Percentiles rank a stretch among this genome's conserved stretches.
Evolutionary conservation across 2,329 filamentous ascomycete species (phyloP).

Genomic region (Lachnellula suecica): DNA sequence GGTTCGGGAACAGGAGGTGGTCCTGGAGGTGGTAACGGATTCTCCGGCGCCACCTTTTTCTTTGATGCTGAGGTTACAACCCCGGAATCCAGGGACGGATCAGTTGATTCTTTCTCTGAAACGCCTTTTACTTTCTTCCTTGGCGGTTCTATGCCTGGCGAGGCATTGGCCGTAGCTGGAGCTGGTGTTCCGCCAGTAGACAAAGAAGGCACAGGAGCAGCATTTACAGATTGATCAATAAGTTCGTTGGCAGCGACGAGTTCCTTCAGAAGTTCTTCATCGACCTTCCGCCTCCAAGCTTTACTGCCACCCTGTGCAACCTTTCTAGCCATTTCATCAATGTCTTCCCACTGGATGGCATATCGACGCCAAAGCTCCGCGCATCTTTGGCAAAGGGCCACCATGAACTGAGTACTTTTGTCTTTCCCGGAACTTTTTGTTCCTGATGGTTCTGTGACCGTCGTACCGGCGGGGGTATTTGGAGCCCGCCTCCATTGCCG

Average conservation of each 20-base stretch:
- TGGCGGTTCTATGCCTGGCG: conserved; percentile 50
- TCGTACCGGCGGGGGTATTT: conserved; percentile 68
- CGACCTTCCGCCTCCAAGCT: conserved; percentile 83
- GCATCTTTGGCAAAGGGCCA: conserved; percentile 86
- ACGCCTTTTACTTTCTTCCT: conserved; percentile 63
- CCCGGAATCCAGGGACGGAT: conserved; percentile 46
- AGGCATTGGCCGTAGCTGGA: conserved; percentile 23
- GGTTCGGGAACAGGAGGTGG: conserved; percentile 70
- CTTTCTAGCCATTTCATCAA: conserved; percentile 89
- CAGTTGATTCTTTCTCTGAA: conserved; percentile 48
- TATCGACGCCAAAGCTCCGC: conserved; percentile 95
- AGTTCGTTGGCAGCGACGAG: conserved; percentile 64
- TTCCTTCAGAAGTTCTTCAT: conserved; percentile 85
- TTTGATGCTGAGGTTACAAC: conserved; percentile 37
- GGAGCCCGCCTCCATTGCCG: conserved; percentile 92
- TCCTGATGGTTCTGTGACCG: conserved; percentile 62
- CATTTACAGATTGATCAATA: conserved; percentile 43
- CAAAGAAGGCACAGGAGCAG: conserved; percentile 21
- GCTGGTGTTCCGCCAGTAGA: conserved; percentile 26
- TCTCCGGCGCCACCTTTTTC: conserved; percentile 49
- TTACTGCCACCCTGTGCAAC: conserved; percentile 76
- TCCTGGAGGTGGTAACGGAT: conserved; percentile 65
- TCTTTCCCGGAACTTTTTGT: conserved; percentile 68
- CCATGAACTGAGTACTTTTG: conserved; percentile 70
- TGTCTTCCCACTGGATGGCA: conserved; percentile 91